Evolutionary conservation across 805 yeast species (phyloP).

Genomic region (Candida boleticola): DNA sequence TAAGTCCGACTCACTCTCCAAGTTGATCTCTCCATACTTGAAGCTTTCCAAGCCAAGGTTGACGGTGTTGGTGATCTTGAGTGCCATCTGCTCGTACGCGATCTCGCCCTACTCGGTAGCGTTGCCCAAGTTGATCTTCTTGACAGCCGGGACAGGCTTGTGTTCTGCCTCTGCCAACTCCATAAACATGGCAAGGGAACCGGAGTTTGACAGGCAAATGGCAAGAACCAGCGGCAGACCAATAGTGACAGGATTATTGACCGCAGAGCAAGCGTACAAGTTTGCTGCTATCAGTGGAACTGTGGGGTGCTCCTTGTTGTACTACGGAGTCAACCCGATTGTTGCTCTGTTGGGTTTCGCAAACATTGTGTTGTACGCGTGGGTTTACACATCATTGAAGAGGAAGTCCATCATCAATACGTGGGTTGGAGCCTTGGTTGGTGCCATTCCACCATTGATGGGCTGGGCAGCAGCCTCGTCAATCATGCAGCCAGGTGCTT

Average conservation of each 20-base stretch:
- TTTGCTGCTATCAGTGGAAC: conserved; percentile 79
- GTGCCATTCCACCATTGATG: conserved; percentile 98
- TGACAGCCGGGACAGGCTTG: conserved; percentile 82
- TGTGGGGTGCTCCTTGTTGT: conserved; percentile 66
- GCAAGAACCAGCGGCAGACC: conserved; percentile 86
- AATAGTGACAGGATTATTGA: conserved; percentile 77
- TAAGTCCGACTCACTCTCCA: conserved; percentile 24
- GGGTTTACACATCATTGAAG: conserved; percentile 89
- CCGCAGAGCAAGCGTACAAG: conserved; percentile 71
- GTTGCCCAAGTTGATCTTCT: conserved; percentile 61
- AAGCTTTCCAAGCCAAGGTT: conserved; percentile 89
- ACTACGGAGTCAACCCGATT: conserved; percentile 78
- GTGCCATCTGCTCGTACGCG: conserved; percentile 93
- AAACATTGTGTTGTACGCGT: conserved; percentile 81
- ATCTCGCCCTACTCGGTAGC: conserved; percentile 83
- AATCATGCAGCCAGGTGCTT: conserved; percentile 86
- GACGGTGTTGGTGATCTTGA: conserved; percentile 81
- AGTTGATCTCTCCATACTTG: conserved; percentile 58
- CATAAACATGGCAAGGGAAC: conserved; percentile 95
- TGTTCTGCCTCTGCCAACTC: conserved; percentile 96
- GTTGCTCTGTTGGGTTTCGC: conserved; percentile 79
- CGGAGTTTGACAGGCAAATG: conserved; percentile 84
- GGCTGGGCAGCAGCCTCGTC: conserved; percentile 95
- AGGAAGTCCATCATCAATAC: conserved; percentile 84
- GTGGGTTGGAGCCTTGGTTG: conserved; percentile 99